phyloP scores from a whole-genome alignment of 257 asterid genomes.

The Lycium ferocissimum region DNA sequence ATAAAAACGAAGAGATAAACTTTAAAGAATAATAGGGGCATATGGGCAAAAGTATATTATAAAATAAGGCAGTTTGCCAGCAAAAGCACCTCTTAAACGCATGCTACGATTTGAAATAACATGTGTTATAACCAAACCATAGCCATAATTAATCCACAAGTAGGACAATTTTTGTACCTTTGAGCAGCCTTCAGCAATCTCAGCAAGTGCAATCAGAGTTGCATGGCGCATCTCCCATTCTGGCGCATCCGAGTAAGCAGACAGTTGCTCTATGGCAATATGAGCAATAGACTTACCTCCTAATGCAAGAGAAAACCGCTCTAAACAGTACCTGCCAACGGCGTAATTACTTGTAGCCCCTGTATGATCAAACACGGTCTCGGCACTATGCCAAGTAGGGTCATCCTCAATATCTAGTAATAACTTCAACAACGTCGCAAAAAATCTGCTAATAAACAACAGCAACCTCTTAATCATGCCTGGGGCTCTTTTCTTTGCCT shows the following conservation, averaged over 20 bases:
- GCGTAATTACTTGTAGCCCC: neutral
- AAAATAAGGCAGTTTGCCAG: no score
- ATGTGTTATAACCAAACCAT: no score
- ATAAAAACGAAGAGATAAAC: no score
- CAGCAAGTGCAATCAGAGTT: neutral
- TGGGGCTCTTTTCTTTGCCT: neutral
- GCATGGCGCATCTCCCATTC: neutral
- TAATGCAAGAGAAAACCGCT: neutral
- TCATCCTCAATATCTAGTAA: neutral
- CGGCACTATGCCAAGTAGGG: neutral
- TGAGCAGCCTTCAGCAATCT: no score
- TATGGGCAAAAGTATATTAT: no score
- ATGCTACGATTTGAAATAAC: no score
- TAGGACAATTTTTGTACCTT: no score
- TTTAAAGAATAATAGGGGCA: no score
- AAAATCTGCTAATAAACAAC: neutral
- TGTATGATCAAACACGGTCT: neutral
- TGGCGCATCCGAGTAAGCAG: neutral
- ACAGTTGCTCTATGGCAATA: neutral
- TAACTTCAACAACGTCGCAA: neutral
- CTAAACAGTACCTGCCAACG: neutral
- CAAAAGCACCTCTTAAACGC: no score
- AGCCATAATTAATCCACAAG: no score
- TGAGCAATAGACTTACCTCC: neutral
- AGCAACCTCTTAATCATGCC: neutral